phyloP scores from a whole-genome alignment of 2,329 filamentous ascomycete genomes.

The Paramyrothecium sp. region DNA sequence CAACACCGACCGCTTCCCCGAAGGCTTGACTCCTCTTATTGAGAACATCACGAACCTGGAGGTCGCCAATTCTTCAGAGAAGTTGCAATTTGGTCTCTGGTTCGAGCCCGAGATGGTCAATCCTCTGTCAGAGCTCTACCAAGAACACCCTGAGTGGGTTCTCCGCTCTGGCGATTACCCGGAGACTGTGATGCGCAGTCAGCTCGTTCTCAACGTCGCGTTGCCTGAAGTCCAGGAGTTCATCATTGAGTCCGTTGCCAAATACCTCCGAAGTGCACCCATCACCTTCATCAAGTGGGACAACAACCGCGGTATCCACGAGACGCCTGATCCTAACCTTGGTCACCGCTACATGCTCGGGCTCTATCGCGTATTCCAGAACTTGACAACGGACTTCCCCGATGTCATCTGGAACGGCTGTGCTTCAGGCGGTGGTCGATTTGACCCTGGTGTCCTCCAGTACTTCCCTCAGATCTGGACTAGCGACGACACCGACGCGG shows the following conservation, averaged over 20 bases:
- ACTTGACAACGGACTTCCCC: slow-evolving; percentile 57
- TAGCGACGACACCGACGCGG: slow-evolving; percentile 62
- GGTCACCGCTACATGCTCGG: slow-evolving; percentile 62
- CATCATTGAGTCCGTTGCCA: slow-evolving; percentile 54
- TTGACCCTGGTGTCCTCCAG: slow-evolving; percentile 61
- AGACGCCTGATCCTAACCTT: slow-evolving; percentile 50
- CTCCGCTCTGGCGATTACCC: slow-evolving; percentile 56
- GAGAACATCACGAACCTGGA: slow-evolving; percentile 48
- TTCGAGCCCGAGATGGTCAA: slow-evolving; percentile 70
- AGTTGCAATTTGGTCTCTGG: slow-evolving; percentile 62
- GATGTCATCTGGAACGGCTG: slow-evolving; percentile 66
- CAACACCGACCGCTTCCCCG: slow-evolving; percentile 57
- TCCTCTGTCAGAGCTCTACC: slow-evolving; percentile 58
- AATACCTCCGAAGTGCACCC: slow-evolving; percentile 51
- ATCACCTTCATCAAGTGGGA: slow-evolving; percentile 68
- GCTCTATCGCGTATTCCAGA: slow-evolving; percentile 60
- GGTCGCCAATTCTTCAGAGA: slow-evolving; percentile 37
- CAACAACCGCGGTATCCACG: slow-evolving; percentile 64
- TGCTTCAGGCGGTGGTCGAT: slow-evolving; percentile 62
- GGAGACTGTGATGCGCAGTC: slow-evolving; percentile 53
- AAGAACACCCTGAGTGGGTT: slow-evolving; percentile 63
- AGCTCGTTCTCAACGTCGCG: slow-evolving; percentile 61
- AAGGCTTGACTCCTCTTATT: slow-evolving; percentile 52
- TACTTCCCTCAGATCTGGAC: slow-evolving; percentile 68
- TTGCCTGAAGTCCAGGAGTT: slow-evolving; percentile 62